Percentiles rank a stretch among this genome's conserved stretches.
phyloP scores from a whole-genome alignment of 2,329 filamentous ascomycete species.

The Fusarium pseudocircinatum region DNA sequence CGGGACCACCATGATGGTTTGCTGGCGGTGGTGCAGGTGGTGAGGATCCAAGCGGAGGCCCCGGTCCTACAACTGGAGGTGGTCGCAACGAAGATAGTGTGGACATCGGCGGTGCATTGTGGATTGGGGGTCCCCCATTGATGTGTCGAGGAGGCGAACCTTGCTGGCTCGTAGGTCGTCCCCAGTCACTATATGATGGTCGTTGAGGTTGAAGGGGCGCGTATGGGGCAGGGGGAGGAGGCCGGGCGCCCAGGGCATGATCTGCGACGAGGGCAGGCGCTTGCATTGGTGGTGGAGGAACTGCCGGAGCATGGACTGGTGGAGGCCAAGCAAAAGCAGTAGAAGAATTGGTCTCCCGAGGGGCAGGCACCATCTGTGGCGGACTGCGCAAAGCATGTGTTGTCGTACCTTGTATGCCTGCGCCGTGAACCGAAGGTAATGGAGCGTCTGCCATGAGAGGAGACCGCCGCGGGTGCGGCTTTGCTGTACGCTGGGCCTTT shows the following conservation, averaged over 20 bases:
- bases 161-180: slow-evolving; percentile 60
- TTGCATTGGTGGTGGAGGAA: slow-evolving; percentile 33
- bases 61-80: slow-evolving; percentile 55
- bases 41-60: slow-evolving; percentile 48
- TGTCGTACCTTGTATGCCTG: slow-evolving; percentile 29
- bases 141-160: slow-evolving; percentile 59
- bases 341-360: slow-evolving; percentile 39
- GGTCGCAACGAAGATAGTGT: slow-evolving; percentile 60
- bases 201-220: slow-evolving; percentile 43
- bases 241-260: slow-evolving; percentile 43
- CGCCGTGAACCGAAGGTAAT: slow-evolving; percentile 26
- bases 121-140: slow-evolving; percentile 57
- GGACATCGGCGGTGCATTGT: slow-evolving; percentile 44
- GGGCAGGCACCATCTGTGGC: slow-evolving; percentile 40
- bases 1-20: slow-evolving; percentile 52
- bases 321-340: slow-evolving; percentile 41
- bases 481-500: slow-evolving; percentile 61
- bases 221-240: slow-evolving; percentile 43
- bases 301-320: slow-evolving; percentile 35
- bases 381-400: slow-evolving; percentile 44
- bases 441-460: slow-evolving; percentile 34
- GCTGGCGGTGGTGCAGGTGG: slow-evolving; percentile 54
- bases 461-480: slow-evolving; percentile 39
- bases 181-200: slow-evolving; percentile 57
- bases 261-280: slow-evolving; percentile 39